Conservation (phyloP, 148 eudicot genomes). For the Chenopodium suecicum region DNA sequence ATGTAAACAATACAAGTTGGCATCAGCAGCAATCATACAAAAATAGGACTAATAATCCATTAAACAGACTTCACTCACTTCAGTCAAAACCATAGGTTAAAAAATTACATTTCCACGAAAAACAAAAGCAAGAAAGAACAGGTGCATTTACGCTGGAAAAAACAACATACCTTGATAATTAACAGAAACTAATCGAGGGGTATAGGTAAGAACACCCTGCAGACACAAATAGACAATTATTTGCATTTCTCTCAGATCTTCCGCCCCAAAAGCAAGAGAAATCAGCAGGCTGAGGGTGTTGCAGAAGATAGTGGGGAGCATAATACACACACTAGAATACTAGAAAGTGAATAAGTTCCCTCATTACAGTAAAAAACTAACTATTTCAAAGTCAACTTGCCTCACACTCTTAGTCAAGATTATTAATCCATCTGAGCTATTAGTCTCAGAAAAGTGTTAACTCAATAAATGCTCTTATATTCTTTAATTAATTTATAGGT, state of each 20-base stretch:
- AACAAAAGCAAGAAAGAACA: neutral
- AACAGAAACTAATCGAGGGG: conserved; percentile 84
- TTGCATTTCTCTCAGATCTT: conserved; percentile 2
- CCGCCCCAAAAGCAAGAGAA: neutral
- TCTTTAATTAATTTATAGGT: neutral
- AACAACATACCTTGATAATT: conserved; percentile 63
- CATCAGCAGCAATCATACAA: too few relatives aligned
- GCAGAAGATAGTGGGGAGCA: neutral
- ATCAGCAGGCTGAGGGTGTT: neutral
- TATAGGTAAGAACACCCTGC: conserved; percentile 85
- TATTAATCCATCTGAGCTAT: neutral
- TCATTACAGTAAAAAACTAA: neutral
- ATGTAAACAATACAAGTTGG: too few relatives aligned
- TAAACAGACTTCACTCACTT: neutral
- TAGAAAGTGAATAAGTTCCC: neutral
- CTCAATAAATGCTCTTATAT: neutral
- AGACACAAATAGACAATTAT: conserved; percentile 23
- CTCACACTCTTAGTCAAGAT: neutral
- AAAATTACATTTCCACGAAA: neutral
- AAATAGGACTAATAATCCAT: neutral
- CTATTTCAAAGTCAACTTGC: neutral
- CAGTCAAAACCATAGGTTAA: neutral
- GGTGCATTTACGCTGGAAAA: neutral
- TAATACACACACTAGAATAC: too few relatives aligned
- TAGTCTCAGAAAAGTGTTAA: neutral